Evolutionary conservation across 495 filamentous ascomycete species (phyloP).

Genomic region (Talaromyces liani): DNA sequence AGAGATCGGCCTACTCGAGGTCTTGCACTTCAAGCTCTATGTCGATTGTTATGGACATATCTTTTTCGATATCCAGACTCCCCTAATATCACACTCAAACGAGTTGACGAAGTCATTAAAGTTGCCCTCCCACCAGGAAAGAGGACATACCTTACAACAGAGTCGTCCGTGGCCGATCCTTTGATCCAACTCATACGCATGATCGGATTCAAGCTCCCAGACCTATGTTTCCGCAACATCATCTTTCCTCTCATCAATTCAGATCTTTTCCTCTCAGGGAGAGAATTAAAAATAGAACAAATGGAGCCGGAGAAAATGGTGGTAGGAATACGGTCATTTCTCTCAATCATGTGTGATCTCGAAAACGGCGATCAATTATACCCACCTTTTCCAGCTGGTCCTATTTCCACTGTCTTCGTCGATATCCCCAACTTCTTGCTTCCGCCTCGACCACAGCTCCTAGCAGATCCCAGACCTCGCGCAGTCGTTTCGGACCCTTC

Average conservation of each 20-base stretch:
- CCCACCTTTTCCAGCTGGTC: slow-evolving; percentile 69
- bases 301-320: slow-evolving; percentile 95
- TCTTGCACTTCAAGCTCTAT: slow-evolving; percentile 81
- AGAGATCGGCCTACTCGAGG: slow-evolving; percentile 77
- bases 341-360: slow-evolving; percentile 88
- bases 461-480: slow-evolving; percentile 27
- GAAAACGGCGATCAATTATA: slow-evolving; percentile 73
- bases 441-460: slow-evolving; percentile 31
- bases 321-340: slow-evolving; percentile 87
- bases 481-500: slow-evolving; percentile 26
- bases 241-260: slow-evolving; percentile 94
- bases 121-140: slow-evolving; percentile 73
- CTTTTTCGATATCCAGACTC: slow-evolving; percentile 76
- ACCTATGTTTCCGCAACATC: slow-evolving; percentile 83
- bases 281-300: slow-evolving; percentile 81
- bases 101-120: slow-evolving; percentile 79
- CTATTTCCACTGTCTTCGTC: slow-evolving; percentile 37
- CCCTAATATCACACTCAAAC: slow-evolving; percentile 58
- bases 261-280: slow-evolving; percentile 67
- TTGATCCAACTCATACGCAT: slow-evolving; percentile 89
- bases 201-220: slow-evolving; percentile 88
- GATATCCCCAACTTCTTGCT: slow-evolving; percentile 26
- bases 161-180: slow-evolving; percentile 76
- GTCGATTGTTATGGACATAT: slow-evolving; percentile 93
- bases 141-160: slow-evolving; percentile 69